phyloP scores from a whole-genome alignment of 129 eudicot species.

The Flaveria robusta region DNA sequence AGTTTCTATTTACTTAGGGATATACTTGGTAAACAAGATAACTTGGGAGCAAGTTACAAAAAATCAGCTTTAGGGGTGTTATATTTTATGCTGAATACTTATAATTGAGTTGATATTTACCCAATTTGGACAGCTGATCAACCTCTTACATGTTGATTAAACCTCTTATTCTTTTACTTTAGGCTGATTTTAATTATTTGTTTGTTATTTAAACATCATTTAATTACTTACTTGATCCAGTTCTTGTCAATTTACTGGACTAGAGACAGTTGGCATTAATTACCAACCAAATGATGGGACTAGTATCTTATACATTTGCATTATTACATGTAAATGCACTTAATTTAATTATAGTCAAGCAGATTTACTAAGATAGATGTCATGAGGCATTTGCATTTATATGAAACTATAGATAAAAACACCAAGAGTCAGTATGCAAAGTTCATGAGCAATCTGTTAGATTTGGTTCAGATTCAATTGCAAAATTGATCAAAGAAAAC shows the following conservation, averaged over 20 bases:
- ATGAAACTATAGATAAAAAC: not conserved
- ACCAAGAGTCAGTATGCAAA: not conserved
- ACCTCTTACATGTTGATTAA: not conserved
- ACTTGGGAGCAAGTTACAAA: not conserved
- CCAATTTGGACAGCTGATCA: not conserved
- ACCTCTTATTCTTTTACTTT: not conserved
- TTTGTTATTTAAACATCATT: no score
- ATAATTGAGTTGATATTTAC: not conserved
- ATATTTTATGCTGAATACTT: not conserved
- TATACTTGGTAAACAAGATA: constrained; percentile 1
- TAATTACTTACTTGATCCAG: not conserved
- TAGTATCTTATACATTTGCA: not conserved
- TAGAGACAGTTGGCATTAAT: not conserved
- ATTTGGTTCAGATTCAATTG: no score
- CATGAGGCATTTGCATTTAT: not conserved
- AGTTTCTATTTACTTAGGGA: not conserved
- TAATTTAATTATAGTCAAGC: not conserved
- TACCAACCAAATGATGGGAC: not conserved
- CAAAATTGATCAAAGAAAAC: no score
- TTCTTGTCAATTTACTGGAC: constrained; percentile 1
- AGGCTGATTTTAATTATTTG: no score
- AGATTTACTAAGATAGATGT: not conserved
- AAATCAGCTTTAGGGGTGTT: not conserved
- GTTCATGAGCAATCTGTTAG: constrained; percentile 6
- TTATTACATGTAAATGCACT: not conserved